Percentiles rank a stretch among this genome's conserved stretches.
phyloP scores from a whole-genome alignment of 1,284 basidiomycete genomes.

The Trametes hirsuta region DNA sequence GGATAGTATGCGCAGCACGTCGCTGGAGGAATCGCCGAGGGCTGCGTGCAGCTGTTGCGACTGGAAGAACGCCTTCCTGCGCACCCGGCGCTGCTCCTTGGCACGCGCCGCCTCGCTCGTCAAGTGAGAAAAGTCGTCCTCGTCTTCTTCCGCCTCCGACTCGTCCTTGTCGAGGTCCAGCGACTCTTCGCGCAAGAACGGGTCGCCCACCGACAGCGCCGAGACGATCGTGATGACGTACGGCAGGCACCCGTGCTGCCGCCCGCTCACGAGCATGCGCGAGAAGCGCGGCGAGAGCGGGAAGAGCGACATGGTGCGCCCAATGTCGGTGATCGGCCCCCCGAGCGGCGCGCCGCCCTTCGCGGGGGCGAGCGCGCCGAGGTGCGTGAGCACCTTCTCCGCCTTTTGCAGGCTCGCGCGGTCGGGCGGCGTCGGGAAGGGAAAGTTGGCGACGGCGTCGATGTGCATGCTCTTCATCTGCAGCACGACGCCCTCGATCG shows the following conservation, averaged over 20 bases:
- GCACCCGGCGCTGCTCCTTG: conserved; percentile 69
- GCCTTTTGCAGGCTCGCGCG: conserved; percentile 79
- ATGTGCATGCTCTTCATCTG: conserved; percentile 99
- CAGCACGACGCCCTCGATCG: conserved; percentile 95
- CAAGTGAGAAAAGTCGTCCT: conserved; percentile 55
- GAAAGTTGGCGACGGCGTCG: conserved; percentile 95
- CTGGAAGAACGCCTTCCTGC: conserved; percentile 79
- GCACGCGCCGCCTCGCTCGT: conserved; percentile 61
- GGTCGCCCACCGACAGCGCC: conserved; percentile 93
- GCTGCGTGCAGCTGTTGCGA: conserved; percentile 82
- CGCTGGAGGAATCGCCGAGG: conserved; percentile 85
- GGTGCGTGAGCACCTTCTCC: conserved; percentile 78
- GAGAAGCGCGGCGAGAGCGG: conserved; percentile 93
- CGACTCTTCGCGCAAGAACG: conserved; percentile 87
- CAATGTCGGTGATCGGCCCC: conserved; percentile 85
- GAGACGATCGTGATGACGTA: conserved; percentile 94
- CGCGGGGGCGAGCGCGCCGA: conserved; percentile 76
- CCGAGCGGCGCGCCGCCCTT: conserved; percentile 42
- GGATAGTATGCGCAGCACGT: conserved; percentile 87
- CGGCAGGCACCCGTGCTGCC: conserved; percentile 90
- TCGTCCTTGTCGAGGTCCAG: conserved; percentile 52
- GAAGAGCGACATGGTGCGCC: conserved; percentile 90
- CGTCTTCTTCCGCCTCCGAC: conserved; percentile 40
- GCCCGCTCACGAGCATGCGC: conserved; percentile 92
- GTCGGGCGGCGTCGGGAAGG: conserved; percentile 97